Percentiles rank a stretch among this genome's conserved stretches.
These are phyloP conservation scores for Termitomyces sp. DNA, from an alignment of 1,284 basidiomycete species.

Conservation along the genomic window DNA sequence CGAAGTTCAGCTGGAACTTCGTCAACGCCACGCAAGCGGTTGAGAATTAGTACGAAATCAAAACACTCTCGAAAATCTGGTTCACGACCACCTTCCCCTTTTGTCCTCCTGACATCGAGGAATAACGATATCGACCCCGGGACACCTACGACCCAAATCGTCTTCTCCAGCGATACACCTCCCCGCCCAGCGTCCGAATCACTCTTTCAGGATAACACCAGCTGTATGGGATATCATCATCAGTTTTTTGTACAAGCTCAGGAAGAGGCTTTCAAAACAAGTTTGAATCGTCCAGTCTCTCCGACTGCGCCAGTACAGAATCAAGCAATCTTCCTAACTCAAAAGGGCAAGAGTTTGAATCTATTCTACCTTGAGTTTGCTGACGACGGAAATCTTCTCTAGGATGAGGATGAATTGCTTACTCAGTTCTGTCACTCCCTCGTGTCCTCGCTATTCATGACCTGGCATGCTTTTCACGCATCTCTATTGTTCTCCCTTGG, in stretches of 20 bases:
- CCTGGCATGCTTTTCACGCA: neutral
- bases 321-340: neutral
- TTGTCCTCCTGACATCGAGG: slow-evolving; percentile 9
- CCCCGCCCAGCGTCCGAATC: neutral
- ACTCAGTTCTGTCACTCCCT: neutral
- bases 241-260: slow-evolving; percentile 15
- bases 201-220: neutral
- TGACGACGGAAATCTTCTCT: neutral
- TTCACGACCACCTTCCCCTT: slow-evolving; percentile 11
- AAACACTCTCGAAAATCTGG: slow-evolving; percentile 3
- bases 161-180: neutral
- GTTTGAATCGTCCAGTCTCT: neutral
- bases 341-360: neutral
- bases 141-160: neutral
- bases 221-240: slow-evolving; percentile 18
- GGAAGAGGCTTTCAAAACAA: neutral
- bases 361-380: neutral
- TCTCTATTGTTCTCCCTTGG: neutral
- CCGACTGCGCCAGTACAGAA: neutral
- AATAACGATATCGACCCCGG: neutral
- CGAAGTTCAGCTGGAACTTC: neutral
- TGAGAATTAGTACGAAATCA: neutral
- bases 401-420: neutral
- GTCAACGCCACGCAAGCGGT: slow-evolving; percentile 1
- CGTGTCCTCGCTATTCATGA: neutral